phyloP scores from a whole-genome alignment of 495 filamentous ascomycete species.

The Apiosordaria backusii region DNA sequence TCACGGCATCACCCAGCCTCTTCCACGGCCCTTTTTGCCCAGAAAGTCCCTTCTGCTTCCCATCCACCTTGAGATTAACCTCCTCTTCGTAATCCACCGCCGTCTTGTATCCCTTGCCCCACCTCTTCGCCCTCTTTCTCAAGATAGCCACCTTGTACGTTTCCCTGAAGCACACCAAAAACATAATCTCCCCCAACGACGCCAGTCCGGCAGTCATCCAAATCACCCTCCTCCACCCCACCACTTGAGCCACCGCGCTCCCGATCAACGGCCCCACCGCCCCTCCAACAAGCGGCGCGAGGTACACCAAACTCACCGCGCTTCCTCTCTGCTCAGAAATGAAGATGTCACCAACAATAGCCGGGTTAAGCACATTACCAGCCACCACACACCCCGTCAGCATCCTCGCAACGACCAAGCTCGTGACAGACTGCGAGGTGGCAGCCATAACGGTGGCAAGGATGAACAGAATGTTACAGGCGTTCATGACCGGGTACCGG shows the following conservation, averaged over 20 bases:
- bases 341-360: constrained; percentile 59
- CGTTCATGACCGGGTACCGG: constrained; percentile 52
- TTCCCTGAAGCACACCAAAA: constrained; percentile 46
- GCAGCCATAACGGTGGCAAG: constrained; percentile 43
- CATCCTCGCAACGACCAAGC: constrained; percentile 48
- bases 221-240: constrained; percentile 56
- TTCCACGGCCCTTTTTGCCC: neutral
- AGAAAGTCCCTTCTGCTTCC: constrained; percentile 26
- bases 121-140: constrained; percentile 36
- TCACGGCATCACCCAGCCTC: constrained; percentile 41
- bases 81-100: constrained; percentile 14
- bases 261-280: constrained; percentile 60
- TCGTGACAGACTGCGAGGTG: constrained; percentile 39
- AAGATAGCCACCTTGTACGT: constrained; percentile 52
- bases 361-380: constrained; percentile 54
- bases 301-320: constrained; percentile 47
- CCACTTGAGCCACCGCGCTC: constrained; percentile 55
- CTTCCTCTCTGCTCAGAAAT: constrained; percentile 47
- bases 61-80: constrained; percentile 39
- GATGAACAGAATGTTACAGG: constrained; percentile 51
- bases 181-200: constrained; percentile 43
- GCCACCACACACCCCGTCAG: constrained; percentile 53
- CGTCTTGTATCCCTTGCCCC: constrained; percentile 24
- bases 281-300: constrained; percentile 47
- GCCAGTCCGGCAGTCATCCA: constrained; percentile 52